Evolutionary conservation across 2,329 filamentous ascomycete genomes (phyloP).

Genomic region (Aspergillus uvarum): DNA sequence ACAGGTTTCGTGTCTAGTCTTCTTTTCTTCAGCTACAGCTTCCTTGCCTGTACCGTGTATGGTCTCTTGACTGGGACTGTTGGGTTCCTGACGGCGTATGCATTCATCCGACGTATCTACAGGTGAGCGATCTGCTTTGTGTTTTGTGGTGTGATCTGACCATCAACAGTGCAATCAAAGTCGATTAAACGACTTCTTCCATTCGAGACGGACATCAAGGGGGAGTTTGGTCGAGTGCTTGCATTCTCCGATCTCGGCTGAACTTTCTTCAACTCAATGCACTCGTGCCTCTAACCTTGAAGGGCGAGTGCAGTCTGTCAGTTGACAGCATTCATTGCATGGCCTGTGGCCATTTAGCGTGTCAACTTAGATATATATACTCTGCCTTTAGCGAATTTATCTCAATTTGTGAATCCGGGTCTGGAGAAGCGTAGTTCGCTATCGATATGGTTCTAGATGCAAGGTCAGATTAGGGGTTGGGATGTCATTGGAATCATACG

Average conservation of each 20-base stretch:
- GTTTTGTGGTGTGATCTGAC: slow-evolving; percentile 3
- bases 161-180: slow-evolving; percentile 33
- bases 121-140: slow-evolving; percentile 52
- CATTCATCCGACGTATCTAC: slow-evolving; percentile 81
- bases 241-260: too few species aligned
- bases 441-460: too few species aligned
- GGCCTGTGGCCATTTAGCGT: slow-evolving; percentile 1
- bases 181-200: slow-evolving; percentile 26
- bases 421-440: too few species aligned
- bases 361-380: slow-evolving; percentile 3
- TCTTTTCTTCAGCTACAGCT: slow-evolving; percentile 83
- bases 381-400: slow-evolving; percentile 6
- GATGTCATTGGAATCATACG: too few species aligned
- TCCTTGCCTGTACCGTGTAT: slow-evolving; percentile 78
- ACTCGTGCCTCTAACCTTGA: too few species aligned
- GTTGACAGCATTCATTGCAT: not conserved
- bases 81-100: slow-evolving; percentile 79
- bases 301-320: not conserved
- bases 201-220: not conserved
- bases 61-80: slow-evolving; percentile 79
- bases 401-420: not conserved
- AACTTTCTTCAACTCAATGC: too few species aligned
- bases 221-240: too few species aligned
- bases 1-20: slow-evolving; percentile 74
- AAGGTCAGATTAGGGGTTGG: too few species aligned